Base-by-base conservation (phyloP, 1,284 basidiomycete species). In the Heimioporus punctisporus region DNA sequence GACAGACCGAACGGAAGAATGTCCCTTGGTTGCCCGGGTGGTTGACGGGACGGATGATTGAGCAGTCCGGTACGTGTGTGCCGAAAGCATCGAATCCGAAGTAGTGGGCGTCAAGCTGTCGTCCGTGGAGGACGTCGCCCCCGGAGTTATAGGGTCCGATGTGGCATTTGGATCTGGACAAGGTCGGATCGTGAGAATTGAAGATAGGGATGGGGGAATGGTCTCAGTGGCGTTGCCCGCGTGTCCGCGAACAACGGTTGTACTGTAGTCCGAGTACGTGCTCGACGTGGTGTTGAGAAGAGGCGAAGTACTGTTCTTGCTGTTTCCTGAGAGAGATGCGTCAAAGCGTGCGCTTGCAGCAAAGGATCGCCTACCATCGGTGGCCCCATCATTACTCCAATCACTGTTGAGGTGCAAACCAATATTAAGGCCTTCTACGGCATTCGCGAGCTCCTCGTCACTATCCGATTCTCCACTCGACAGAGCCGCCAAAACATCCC, bases 401-500 rank as follows among this genome's bases (percentile, higher is more conserved):
- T 74, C 72, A 51, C 79, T 81, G 46, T 76, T 76, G 39, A 88
- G 64, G 28, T 78, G 76, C 42, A 88, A 72, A 42, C 69, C 77
- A 23, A 62, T 56, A 65, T 81, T 78, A 31, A 88, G 72, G 2
- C 75, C 76, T 51, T 77, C 75, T n/a, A 91, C 80, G 11, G 86
- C 85, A 53, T 89, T 81, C 58, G 82, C 76, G 17, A 93, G 78
- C 62, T 91, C 90, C 19, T 88, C 88, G 54, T 85, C 86, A 19
- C 54, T 71, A 47, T 65, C 64, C 46, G 84, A 81, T 47, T 86
- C 85, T 28, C 78, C 71, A 72, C 81, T 69, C 56, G 74, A 69
- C 43, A 59, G 63, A 58, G 62, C 60, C 47, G 58, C 64, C 69
- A 56, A 53, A 53, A 61, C 51, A 10, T 72, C 62, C 43, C 64